phyloP scores from a whole-genome alignment of 2,329 filamentous ascomycete genomes.

The Mycosphaerella arachidis region DNA sequence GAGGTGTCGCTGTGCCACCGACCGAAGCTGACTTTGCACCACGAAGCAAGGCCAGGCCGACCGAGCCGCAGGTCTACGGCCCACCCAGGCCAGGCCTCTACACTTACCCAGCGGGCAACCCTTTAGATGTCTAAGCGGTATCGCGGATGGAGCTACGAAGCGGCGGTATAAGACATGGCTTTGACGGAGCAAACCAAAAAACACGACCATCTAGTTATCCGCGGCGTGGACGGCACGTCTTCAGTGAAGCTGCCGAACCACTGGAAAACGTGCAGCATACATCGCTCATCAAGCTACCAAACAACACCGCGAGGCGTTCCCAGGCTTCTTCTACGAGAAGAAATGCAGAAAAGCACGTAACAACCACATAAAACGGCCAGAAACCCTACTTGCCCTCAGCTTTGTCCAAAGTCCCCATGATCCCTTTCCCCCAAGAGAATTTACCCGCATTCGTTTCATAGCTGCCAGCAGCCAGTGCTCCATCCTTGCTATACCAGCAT shows the following conservation, averaged over 20 bases:
- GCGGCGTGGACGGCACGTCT: too few relatives aligned
- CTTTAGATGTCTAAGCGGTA: neutral
- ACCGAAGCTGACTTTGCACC: conserved; percentile 8
- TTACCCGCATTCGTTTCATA: conserved; percentile 39
- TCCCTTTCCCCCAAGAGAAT: conserved; percentile 19
- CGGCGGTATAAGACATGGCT: neutral
- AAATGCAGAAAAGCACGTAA: conserved; percentile 2
- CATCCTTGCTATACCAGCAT: conserved; percentile 54
- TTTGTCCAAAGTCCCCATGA: conserved; percentile 19
- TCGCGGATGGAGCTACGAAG: neutral
- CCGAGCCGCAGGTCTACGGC: neutral
- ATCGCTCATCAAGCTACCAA: neutral
- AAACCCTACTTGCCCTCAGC: conserved; percentile 13
- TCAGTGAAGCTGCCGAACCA: neutral
- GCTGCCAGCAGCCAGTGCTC: conserved; percentile 38
- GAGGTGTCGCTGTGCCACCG: conserved; percentile 23
- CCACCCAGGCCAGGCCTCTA: neutral
- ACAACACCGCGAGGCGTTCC: neutral
- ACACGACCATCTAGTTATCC: too few relatives aligned
- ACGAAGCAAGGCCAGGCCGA: conserved; percentile 7
- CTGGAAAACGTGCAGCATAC: neutral
- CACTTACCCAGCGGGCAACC: neutral
- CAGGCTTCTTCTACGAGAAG: neutral
- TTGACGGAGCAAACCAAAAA: neutral
- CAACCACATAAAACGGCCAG: conserved; percentile 3